phyloP scores from a whole-genome alignment of 2,329 filamentous ascomycete genomes.

The Trichophyton rubrum region DNA sequence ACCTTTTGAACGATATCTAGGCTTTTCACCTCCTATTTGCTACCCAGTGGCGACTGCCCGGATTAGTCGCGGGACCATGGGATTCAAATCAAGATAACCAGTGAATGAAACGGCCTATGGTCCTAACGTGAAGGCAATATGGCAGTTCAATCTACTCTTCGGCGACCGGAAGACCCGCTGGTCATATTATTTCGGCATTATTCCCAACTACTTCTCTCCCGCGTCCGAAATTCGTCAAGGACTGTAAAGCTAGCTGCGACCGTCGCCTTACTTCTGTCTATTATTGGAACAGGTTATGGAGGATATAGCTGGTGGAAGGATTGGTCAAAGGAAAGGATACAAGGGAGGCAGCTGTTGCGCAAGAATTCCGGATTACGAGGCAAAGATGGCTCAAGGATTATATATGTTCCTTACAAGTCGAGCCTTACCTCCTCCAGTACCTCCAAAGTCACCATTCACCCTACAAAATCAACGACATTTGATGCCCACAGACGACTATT shows the following conservation, averaged over 20 bases:
- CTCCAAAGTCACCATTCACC: conserved; percentile 79
- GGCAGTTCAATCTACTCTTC: conserved; percentile 79
- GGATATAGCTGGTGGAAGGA: conserved; percentile 65
- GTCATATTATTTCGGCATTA: conserved; percentile 46
- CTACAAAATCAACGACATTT: conserved; percentile 85
- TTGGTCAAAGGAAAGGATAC: conserved; percentile 63
- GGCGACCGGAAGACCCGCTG: conserved; percentile 52
- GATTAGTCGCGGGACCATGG: background rate
- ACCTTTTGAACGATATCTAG: background rate
- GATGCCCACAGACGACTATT: conserved; percentile 92
- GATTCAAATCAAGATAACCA: background rate
- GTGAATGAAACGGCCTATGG: background rate
- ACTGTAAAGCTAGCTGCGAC: conserved; percentile 63
- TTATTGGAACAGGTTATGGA: conserved; percentile 68
- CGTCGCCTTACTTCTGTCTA: conserved; percentile 60
- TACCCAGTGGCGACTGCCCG: background rate
- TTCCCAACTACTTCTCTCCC: conserved; percentile 36
- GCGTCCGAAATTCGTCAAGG: conserved; percentile 52
- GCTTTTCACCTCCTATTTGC: too few species aligned
- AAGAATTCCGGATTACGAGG: conserved; percentile 86
- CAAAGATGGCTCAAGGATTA: conserved; percentile 87
- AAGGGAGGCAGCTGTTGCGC: conserved; percentile 67
- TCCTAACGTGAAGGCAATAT: conserved; percentile 36
- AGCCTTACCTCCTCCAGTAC: conserved; percentile 40
- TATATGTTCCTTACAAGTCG: conserved; percentile 79